phyloP scores from a whole-genome alignment of 805 yeast genomes.

The Wickerhamiella kurtzmanii region DNA sequence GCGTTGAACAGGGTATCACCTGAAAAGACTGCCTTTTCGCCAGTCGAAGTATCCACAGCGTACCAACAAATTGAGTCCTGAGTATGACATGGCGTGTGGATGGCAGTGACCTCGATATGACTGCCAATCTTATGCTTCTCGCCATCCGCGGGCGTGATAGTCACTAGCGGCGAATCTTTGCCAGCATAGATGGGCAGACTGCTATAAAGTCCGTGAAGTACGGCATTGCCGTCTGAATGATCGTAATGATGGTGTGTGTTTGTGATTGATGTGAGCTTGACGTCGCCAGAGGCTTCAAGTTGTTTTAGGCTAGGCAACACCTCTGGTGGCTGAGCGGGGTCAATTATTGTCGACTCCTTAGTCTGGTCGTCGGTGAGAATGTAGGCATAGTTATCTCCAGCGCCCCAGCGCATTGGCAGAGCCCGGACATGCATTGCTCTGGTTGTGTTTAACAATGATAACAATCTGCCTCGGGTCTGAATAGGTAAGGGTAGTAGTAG shows the following conservation, averaged over 20 bases:
- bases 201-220: slow-evolving; percentile 27
- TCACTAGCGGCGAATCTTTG: slow-evolving; percentile 58
- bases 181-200: slow-evolving; percentile 70
- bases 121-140: slow-evolving; percentile 53
- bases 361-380: slow-evolving; percentile 55
- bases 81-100: slow-evolving; percentile 97
- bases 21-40: slow-evolving; percentile 67
- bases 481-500: background rate
- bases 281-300: slow-evolving; percentile 24
- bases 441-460: background rate
- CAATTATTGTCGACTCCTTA: slow-evolving; percentile 67
- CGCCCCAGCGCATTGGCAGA: slow-evolving; percentile 90
- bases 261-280: slow-evolving; percentile 59
- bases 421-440: slow-evolving; percentile 59
- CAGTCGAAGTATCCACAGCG: slow-evolving; percentile 49
- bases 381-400: slow-evolving; percentile 85
- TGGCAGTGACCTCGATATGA: slow-evolving; percentile 52
- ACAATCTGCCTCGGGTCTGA: background rate
- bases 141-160: slow-evolving; percentile 53
- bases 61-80: slow-evolving; percentile 89
- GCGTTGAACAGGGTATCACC: slow-evolving; percentile 92
- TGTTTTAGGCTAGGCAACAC: slow-evolving; percentile 35
- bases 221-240: slow-evolving; percentile 76
- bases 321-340: slow-evolving; percentile 82
- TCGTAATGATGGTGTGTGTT: slow-evolving; percentile 96